Percentiles rank a stretch among this genome's conserved stretches.
Conservation (phyloP, 1,284 basidiomycete genomes). For the Erythrobasidium hasegawianum region DNA sequence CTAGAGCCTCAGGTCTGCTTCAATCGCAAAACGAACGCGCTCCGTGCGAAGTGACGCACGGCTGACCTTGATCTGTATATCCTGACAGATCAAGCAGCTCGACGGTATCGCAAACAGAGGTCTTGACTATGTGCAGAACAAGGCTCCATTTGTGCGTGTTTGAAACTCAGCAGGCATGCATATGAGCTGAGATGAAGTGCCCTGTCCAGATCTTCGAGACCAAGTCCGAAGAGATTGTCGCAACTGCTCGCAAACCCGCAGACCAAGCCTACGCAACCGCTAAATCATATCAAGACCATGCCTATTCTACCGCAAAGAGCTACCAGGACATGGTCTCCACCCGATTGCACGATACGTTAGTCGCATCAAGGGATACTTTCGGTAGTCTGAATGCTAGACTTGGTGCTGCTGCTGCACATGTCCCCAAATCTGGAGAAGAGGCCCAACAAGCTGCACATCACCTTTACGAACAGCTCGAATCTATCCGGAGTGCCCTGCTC, state of each 20-base stretch:
- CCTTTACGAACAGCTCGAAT: slow-evolving; percentile 25
- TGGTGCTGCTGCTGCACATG: slow-evolving; percentile 17
- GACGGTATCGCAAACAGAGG: slow-evolving; percentile 30
- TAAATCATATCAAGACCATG: slow-evolving; percentile 25
- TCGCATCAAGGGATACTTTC: slow-evolving; percentile 8
- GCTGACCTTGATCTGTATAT: not conserved
- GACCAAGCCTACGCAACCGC: slow-evolving; percentile 31
- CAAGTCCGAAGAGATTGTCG: slow-evolving; percentile 28
- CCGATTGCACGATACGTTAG: slow-evolving; percentile 24
- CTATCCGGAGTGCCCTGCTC: slow-evolving; percentile 3
- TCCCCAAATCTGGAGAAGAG: slow-evolving; percentile 28
- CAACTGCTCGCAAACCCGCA: slow-evolving; percentile 32
- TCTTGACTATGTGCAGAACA: slow-evolving; percentile 31
- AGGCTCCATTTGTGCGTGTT: slow-evolving; percentile 29
- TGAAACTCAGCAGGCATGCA: too few relatives aligned
- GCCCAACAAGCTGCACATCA: slow-evolving; percentile 25
- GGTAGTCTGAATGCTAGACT: slow-evolving; percentile 18
- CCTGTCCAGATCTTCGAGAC: slow-evolving; percentile 28
- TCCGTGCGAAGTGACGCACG: not conserved
- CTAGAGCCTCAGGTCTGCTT: slow-evolving; percentile 24
- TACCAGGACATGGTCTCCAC: slow-evolving; percentile 28
- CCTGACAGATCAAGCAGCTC: slow-evolving; percentile 36
- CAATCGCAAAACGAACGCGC: not conserved
- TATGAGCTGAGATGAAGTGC: too few relatives aligned
- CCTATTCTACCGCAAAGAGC: slow-evolving; percentile 27